Conservation (phyloP, 148 eudicot species). For the Dianthus caryophyllus region DNA sequence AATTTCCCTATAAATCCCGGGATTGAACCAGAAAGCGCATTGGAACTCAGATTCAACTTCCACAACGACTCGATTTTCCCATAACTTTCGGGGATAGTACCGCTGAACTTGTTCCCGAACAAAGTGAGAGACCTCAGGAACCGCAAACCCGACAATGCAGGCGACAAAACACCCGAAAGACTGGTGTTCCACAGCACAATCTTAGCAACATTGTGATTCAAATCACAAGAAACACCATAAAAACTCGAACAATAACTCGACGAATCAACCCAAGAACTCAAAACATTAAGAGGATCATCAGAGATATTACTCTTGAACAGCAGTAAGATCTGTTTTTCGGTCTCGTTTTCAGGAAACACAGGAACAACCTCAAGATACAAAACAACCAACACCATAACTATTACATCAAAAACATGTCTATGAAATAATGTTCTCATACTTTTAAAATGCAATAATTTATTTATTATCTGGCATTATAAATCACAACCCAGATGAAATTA, state of each 20-base stretch:
- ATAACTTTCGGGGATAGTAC: conserved; percentile 68
- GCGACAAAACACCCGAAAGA: conserved; percentile 67
- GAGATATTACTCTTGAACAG: conserved; percentile 73
- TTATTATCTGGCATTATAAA: conserved; percentile 53
- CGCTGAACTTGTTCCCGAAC: conserved; percentile 72
- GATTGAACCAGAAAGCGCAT: conserved; percentile 78
- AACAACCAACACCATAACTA: conserved; percentile 23
- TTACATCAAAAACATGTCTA: conserved; percentile 20
- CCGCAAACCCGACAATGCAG: conserved; percentile 63
- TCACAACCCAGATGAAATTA: conserved; percentile 36
- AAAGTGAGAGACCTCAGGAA: conserved; percentile 54
- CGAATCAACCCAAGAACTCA: conserved; percentile 58
- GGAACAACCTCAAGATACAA: conserved; percentile 29
- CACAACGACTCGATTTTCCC: conserved; percentile 62
- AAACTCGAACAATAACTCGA: conserved; percentile 55
- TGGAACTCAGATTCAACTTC: conserved; percentile 92
- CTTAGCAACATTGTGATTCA: conserved; percentile 62
- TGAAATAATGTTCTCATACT: conserved; percentile 48
- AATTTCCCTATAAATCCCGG: conserved; percentile 78
- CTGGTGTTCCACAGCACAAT: conserved; percentile 89
- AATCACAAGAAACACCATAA: conserved; percentile 66
- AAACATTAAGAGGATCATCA: conserved; percentile 59
- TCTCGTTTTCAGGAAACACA: conserved; percentile 55
- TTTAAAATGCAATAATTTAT: conserved; percentile 15
- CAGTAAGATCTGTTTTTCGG: conserved; percentile 76